phyloP scores from a whole-genome alignment of 2,329 filamentous ascomycete genomes.

The Fusarium denticulatum region DNA sequence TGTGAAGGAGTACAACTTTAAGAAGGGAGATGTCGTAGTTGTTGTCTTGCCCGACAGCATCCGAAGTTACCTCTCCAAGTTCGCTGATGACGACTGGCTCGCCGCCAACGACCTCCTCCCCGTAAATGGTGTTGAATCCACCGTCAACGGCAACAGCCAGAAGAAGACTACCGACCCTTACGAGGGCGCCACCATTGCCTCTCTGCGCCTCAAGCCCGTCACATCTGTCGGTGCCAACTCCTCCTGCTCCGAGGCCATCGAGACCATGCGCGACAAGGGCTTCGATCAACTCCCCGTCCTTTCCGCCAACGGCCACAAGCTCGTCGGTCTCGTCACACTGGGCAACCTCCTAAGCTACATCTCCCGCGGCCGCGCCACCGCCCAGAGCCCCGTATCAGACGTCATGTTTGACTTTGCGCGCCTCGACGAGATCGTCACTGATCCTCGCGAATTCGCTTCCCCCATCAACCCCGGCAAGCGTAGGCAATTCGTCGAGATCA shows the following conservation, averaged over 20 bases:
- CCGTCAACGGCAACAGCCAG: slow-evolving; percentile 50
- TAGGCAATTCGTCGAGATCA: slow-evolving; percentile 92
- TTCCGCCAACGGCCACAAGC: slow-evolving; percentile 71
- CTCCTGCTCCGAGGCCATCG: slow-evolving; percentile 86
- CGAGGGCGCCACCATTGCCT: slow-evolving; percentile 79
- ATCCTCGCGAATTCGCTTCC: slow-evolving; percentile 73
- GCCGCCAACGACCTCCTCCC: slow-evolving; percentile 93
- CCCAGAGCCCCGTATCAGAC: slow-evolving; percentile 77
- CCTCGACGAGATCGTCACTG: slow-evolving; percentile 89
- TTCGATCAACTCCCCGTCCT: slow-evolving; percentile 98
- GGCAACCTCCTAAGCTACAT: slow-evolving; percentile 95
- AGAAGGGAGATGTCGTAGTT: slow-evolving; percentile 87
- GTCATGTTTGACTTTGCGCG: slow-evolving; percentile 98
- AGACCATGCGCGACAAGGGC: slow-evolving; percentile 97
- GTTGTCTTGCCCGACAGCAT: slow-evolving; percentile 96
- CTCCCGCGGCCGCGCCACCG: slow-evolving; percentile 80
- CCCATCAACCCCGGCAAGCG: slow-evolving; percentile 55
- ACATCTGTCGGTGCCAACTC: slow-evolving; percentile 80
- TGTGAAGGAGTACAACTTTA: slow-evolving; percentile 78
- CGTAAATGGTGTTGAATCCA: slow-evolving; percentile 60
- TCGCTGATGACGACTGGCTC: slow-evolving; percentile 98
- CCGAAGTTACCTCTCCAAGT: slow-evolving; percentile 96
- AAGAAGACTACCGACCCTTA: slow-evolving; percentile 72
- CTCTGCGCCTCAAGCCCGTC: slow-evolving; percentile 90
- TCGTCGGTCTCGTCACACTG: slow-evolving; percentile 92